These are phyloP conservation scores for Juglanconis sp. DNA, from an alignment of 2,329 filamentous ascomycete genomes.

Conservation along the genomic window DNA sequence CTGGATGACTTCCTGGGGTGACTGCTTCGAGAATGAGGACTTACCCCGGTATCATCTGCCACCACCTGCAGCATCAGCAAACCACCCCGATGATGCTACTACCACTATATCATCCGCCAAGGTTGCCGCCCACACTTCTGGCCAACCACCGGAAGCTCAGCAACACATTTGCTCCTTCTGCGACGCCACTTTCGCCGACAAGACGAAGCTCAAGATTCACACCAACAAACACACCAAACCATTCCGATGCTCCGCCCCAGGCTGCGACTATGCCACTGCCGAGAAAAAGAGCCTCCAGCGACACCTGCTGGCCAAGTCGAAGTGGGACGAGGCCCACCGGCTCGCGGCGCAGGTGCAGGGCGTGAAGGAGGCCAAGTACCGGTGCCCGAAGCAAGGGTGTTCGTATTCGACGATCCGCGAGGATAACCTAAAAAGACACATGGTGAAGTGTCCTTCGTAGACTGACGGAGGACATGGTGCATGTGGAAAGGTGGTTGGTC, in stretches of 20 bases:
- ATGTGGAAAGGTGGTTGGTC: no score
- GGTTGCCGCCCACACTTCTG: no score
- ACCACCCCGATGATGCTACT: neutral
- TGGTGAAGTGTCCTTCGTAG: neutral
- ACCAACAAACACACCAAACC: slow-evolving; percentile 19
- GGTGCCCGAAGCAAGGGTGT: slow-evolving; percentile 5
- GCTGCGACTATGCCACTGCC: slow-evolving; percentile 6
- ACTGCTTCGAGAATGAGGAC: neutral
- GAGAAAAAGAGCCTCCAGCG: slow-evolving; percentile 18
- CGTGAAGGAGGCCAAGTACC: neutral
- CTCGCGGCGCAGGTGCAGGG: slow-evolving; percentile 4
- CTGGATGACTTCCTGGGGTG: neutral
- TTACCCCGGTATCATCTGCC: neutral
- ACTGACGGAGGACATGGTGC: no score
- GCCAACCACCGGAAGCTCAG: neutral
- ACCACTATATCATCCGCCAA: neutral
- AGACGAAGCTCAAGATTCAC: slow-evolving; percentile 12
- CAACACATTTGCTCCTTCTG: slow-evolving; percentile 5
- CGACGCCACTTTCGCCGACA: slow-evolving; percentile 3
- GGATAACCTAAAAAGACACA: slow-evolving; percentile 15
- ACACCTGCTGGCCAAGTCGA: slow-evolving; percentile 11
- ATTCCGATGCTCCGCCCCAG: slow-evolving; percentile 10
- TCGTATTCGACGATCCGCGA: slow-evolving; percentile 10
- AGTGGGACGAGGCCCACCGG: slow-evolving; percentile 13
- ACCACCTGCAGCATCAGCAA: neutral